phyloP scores from a whole-genome alignment of 2,329 filamentous ascomycete genomes.

The Scytalidium sp. region DNA sequence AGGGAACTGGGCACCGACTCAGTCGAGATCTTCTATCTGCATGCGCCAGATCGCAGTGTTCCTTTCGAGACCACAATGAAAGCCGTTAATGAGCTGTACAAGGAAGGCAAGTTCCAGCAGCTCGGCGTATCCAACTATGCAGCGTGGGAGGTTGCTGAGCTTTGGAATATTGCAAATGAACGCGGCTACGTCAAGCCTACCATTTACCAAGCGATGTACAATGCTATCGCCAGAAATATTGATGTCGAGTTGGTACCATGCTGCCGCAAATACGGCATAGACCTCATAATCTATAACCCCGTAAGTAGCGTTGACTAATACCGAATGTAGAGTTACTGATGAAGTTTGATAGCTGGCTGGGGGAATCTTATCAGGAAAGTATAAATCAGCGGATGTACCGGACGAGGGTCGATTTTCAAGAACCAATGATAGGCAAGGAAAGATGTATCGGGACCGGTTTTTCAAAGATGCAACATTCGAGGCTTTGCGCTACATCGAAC shows the following conservation, averaged over 20 bases:
- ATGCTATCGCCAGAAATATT: slow-evolving; percentile 40
- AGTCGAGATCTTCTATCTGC: slow-evolving; percentile 48
- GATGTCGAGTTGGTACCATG: slow-evolving; percentile 57
- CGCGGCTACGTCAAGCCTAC: slow-evolving; percentile 24
- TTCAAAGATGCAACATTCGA: slow-evolving; percentile 42
- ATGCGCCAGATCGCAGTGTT: slow-evolving; percentile 44
- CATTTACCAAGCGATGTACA: slow-evolving; percentile 27
- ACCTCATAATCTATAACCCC: slow-evolving; percentile 51
- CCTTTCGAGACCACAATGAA: slow-evolving; percentile 43
- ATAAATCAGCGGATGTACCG: slow-evolving; percentile 17
- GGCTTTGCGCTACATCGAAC: slow-evolving; percentile 36
- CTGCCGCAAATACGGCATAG: slow-evolving; percentile 55
- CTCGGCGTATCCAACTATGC: slow-evolving; percentile 45
- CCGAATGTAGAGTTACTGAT: too few relatives aligned
- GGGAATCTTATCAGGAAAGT: slow-evolving; percentile 37
- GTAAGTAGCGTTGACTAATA: slow-evolving; percentile 48
- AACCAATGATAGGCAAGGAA: slow-evolving; percentile 35
- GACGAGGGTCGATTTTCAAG: slow-evolving; percentile 37
- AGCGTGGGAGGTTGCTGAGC: slow-evolving; percentile 40
- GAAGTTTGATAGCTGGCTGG: slow-evolving; percentile 36
- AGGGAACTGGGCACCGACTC: slow-evolving; percentile 34
- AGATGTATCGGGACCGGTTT: slow-evolving; percentile 33
- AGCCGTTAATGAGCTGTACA: slow-evolving; percentile 42
- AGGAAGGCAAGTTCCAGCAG: slow-evolving; percentile 41
- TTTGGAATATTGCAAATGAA: slow-evolving; percentile 20